These are phyloP conservation scores for Nakazawaea molendinolei DNA, from an alignment of 805 yeast genomes.

Conservation along the genomic window DNA sequence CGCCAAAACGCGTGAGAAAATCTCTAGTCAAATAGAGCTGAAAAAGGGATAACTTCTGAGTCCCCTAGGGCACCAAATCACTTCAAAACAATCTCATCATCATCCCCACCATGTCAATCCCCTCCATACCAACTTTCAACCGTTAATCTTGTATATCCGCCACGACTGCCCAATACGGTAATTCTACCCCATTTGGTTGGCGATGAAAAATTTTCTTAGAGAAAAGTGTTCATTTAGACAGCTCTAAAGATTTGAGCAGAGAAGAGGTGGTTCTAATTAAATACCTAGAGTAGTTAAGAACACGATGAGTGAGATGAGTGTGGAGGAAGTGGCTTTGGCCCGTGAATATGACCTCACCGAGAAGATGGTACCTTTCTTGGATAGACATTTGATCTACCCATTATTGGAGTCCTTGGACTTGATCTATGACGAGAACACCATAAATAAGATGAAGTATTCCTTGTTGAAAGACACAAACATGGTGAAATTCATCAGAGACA, in stretches of 20 bases:
- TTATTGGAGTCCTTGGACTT: slow-evolving; percentile 40
- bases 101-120: too few species aligned
- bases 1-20: too few species aligned
- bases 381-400: slow-evolving; percentile 53
- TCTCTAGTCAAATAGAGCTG: too few species aligned
- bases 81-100: too few species aligned
- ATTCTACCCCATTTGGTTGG: slow-evolving; percentile 1
- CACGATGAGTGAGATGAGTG: slow-evolving; percentile 3
- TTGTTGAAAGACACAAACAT: slow-evolving; percentile 52
- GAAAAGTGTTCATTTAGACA: background rate
- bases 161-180: background rate
- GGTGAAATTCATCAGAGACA: slow-evolving; percentile 41
- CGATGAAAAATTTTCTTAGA: slow-evolving; percentile 2
- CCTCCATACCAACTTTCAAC: too few species aligned
- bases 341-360: slow-evolving; percentile 47
- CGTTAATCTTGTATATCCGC: too few species aligned
- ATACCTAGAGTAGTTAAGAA: too few species aligned
- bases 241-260: too few species aligned
- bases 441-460: slow-evolving; percentile 43
- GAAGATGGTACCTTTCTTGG: slow-evolving; percentile 50
- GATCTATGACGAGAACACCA: slow-evolving; percentile 36
- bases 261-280: too few species aligned
- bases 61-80: too few species aligned
- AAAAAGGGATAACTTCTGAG: too few species aligned
- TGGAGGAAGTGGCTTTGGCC: slow-evolving; percentile 33